Base-by-base conservation (phyloP, 805 yeast species). In the Monosporozyma solicola region DNA sequence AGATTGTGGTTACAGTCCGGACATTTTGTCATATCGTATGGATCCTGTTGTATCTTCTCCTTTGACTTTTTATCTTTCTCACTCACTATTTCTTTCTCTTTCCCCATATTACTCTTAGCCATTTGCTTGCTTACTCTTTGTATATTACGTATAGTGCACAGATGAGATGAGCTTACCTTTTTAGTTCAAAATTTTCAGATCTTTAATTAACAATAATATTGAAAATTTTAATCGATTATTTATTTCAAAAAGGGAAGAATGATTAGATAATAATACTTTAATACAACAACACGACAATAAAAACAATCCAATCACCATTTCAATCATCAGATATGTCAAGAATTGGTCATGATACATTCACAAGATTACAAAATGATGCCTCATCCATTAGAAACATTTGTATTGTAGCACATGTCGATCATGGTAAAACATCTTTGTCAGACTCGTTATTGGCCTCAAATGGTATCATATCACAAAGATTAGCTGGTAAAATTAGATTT, bases 331-430 rank as follows among this genome's bases (percentile, higher is more conserved):
- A 15, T 29, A 60, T 70, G 70, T 63, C 81, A 80, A 80, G 78
- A 67, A 75, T 87, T 25, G 77, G 87, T 2, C 75, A 85, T 5
- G 84, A 80, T 41, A 82, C 83, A 32, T 77, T 89, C 35, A 75
- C 79, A 33, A 69, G 79, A 57, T 72, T 90, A 20, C 97, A 92
- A 67, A 75, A 75, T 58, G 79, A 85, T 57, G 82, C 95, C 0
- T 71, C 77, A 15, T 74, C 80, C 55, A 82, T 92, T 32, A 77
- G 99, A 55, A 94, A 94, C 69, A 88, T 94, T 46, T 94, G 99
- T 70, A 89, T 94, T 56, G 75, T 94, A 49, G 99, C 99, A 0
- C 99, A 94, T 70, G 99, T 94, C 25, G 99, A 94, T 68, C 99
- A 94, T 66, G 99, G 99, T 29, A 94, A 94, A 71, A 94, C 99